Base-by-base conservation (phyloP, 1,139 yeast genomes). In the Yamadazyma atlantica region DNA sequence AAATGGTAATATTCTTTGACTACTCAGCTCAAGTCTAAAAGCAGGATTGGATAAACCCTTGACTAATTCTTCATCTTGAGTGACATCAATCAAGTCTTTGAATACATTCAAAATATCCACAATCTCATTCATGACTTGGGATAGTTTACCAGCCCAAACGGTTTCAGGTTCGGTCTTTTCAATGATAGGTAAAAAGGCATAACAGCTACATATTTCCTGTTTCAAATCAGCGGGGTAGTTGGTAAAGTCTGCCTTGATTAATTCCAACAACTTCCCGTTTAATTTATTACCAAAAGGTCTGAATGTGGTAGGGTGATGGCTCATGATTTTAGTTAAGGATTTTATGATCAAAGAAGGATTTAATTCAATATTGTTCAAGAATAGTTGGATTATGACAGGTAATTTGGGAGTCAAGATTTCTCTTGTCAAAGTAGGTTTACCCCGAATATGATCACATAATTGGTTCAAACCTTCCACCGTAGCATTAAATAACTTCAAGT, bases 331-430 rank as follows among this genome's bases (percentile, higher is more conserved):
- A 39, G 66, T 66, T 44, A 86, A 62, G 1, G 84, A 70, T 2
- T 69, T 70, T 18, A 83, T 56, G 21, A 75, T 56, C 21, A 70
- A 54, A 28, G 48, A 50, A 1, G 82, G 81, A 19, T 58, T 51
- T 36, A 55, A 51, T 13, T 57, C 59, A 17, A 80, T 54, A 40
- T 66, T 59, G 14, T 66, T 75, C 39, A 86, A 55, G 46, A 83
- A 69, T 5, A 75, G 61, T 15, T 78, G 68, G 39, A 86, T 75
- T 31, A 85, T 78, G 2, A 70, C 65, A 10, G 88, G 80, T 37
- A 90, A 65, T 47, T 82, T 82, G 3, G 97, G 95, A 1, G 95
- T 86, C 42, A 89, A 72, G 6, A 85, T 69, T 52, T 89, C 96
- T 56, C 97, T 75, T 2, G 95, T 83, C 35, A 90, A 68, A 1